These are phyloP conservation scores for Micractinium sp. DNA, from an alignment of 139 green algal genomes.

Conservation along the genomic window DNA sequence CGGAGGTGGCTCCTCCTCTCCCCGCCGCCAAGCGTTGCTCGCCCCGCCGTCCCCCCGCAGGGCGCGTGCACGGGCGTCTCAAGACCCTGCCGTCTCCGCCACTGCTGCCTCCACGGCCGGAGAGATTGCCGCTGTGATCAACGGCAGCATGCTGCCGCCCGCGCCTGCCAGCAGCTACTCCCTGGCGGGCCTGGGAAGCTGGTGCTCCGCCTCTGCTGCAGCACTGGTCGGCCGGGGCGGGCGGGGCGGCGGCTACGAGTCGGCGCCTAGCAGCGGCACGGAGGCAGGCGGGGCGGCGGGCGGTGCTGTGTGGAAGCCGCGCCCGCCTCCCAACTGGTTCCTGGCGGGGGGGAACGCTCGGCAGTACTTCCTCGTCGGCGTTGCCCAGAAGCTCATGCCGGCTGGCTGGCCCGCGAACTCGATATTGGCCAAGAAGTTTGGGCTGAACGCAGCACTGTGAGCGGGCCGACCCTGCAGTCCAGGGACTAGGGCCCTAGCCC, in stretches of 20 bases:
- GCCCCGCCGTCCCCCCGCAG: background rate
- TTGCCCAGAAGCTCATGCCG: slow-evolving; percentile 33
- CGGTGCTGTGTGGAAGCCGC: background rate
- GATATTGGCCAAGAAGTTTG: slow-evolving; percentile 24
- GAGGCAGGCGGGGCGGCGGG: background rate
- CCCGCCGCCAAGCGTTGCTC: no score
- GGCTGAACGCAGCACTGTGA: slow-evolving; percentile 15
- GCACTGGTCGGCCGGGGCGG: background rate
- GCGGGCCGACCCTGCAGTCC: no score
- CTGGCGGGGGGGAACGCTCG: slow-evolving; percentile 27
- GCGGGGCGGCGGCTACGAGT: background rate
- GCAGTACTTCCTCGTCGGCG: slow-evolving; percentile 7
- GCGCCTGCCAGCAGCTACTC: background rate
- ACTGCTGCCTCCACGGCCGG: background rate
- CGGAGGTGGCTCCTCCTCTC: background rate
- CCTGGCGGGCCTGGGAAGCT: background rate
- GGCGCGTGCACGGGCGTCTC: background rate
- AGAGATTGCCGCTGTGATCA: slow-evolving; percentile 1
- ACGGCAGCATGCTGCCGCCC: background rate
- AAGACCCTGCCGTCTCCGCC: background rate
- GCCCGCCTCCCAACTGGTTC: slow-evolving; percentile 26
- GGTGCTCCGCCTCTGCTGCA: background rate
- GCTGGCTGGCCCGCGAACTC: slow-evolving; percentile 3
- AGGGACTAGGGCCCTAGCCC: no score
- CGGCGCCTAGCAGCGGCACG: background rate